A percentile compares a stretch with the other conserved stretches of the same genome.
Evolutionary conservation across 176 grass and related monocot genomes (phyloP).

Genomic region (Juncus inflexus): DNA sequence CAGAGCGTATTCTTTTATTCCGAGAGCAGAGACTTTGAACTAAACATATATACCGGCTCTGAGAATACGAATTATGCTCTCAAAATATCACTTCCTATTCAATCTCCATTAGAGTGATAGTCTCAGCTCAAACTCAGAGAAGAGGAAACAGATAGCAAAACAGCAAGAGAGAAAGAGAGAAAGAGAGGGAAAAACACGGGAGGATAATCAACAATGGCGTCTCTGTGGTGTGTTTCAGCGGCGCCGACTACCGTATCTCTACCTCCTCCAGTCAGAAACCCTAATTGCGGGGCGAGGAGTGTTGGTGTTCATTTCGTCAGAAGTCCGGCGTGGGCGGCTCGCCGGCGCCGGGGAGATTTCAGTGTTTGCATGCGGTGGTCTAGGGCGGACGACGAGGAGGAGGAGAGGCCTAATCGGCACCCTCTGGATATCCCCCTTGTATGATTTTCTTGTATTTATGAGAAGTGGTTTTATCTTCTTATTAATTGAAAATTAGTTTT

Average conservation of each 20-base stretch:
- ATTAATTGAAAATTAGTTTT: too few relatives aligned
- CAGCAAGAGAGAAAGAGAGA: not conserved
- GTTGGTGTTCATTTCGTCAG: not conserved
- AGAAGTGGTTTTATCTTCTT: too few relatives aligned
- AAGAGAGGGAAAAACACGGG: not conserved
- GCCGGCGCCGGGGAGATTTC: not conserved
- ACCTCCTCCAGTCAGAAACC: not conserved
- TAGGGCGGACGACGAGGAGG: not conserved
- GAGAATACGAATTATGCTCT: too few relatives aligned
- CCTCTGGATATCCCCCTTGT: conserved; percentile 19
- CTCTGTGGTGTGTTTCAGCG: conserved; percentile 13
- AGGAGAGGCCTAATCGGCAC: not conserved
- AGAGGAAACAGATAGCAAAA: not conserved
- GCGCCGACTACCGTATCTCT: not conserved
- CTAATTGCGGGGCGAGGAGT: not conserved
- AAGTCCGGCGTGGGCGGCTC: not conserved
- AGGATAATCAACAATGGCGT: conserved; percentile 3
- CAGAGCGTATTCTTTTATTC: too few relatives aligned
- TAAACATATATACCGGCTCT: too few relatives aligned
- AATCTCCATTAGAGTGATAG: not conserved
- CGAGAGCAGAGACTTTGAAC: too few relatives aligned
- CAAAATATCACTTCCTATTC: not conserved
- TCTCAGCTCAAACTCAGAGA: too few relatives aligned
- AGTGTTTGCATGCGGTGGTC: not conserved
- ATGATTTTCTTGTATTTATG: not conserved